Percentiles rank a stretch among this genome's conserved stretches.
Conservation (phyloP, 345 rosid species). For the Dipteronia sinensis region DNA sequence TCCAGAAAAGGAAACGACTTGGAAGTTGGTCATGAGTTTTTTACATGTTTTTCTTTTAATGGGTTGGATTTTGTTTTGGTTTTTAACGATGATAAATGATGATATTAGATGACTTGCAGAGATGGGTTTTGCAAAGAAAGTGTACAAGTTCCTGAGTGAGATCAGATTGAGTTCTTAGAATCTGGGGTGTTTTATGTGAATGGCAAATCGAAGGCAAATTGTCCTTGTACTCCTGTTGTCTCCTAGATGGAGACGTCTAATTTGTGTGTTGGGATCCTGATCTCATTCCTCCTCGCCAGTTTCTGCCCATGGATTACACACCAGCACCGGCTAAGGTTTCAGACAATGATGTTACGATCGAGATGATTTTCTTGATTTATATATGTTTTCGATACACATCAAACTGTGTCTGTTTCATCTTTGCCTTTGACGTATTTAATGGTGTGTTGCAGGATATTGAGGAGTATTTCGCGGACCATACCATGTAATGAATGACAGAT, state of each 20-base stretch:
- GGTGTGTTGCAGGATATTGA: slow-evolving; percentile 37
- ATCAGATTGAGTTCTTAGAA: too few species aligned
- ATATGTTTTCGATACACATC: not conserved
- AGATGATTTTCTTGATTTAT: slow-evolving; percentile 28
- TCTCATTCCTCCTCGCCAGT: slow-evolving; percentile 32
- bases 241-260: slow-evolving; percentile 46
- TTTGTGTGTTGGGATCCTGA: slow-evolving; percentile 50
- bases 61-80: too few species aligned
- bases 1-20: too few species aligned
- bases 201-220: too few species aligned
- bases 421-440: not conserved
- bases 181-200: too few species aligned
- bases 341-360: slow-evolving; percentile 42
- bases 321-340: slow-evolving; percentile 27
- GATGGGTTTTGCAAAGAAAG: too few species aligned
- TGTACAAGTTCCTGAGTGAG: too few species aligned
- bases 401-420: not conserved
- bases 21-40: too few species aligned
- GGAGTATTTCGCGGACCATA: slow-evolving; percentile 43
- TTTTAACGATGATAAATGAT: too few species aligned
- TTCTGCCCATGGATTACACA: slow-evolving; percentile 43
- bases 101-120: too few species aligned
- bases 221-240: too few species aligned
- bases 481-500: slow-evolving; percentile 39
- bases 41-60: too few species aligned